phyloP scores from a whole-genome alignment of 768 basidiomycete genomes.

The Serendipita sp. region DNA sequence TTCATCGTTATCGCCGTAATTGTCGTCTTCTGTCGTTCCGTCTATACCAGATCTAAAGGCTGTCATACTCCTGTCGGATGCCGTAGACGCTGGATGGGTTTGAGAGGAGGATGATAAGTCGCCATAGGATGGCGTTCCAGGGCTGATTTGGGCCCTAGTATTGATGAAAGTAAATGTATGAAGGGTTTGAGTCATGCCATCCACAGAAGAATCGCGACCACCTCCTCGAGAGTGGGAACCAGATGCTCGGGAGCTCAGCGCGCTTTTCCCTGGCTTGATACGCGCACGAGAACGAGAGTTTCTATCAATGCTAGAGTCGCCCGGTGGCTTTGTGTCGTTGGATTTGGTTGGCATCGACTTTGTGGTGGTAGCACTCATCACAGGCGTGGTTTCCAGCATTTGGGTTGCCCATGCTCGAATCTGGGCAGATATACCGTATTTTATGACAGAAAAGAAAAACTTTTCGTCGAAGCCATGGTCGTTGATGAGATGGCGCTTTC shows the following conservation, averaged over 20 bases:
- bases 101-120: too few species aligned
- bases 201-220: not conserved
- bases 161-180: not conserved
- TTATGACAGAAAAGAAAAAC: constrained; percentile 1
- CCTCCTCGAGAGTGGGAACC: not conserved
- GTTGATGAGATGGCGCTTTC: not conserved
- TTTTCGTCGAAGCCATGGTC: not conserved
- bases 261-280: not conserved
- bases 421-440: not conserved
- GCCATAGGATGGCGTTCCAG: not conserved
- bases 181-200: too few species aligned
- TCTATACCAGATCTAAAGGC: not conserved
- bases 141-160: not conserved
- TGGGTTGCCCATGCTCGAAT: not conserved
- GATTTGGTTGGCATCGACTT: not conserved
- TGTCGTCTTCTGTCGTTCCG: not conserved
- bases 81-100: not conserved
- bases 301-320: not conserved
- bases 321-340: not conserved
- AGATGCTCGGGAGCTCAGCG: not conserved
- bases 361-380: not conserved
- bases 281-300: not conserved
- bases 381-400: not conserved
- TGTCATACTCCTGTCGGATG: not conserved
- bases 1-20: not conserved